Evolutionary conservation across 2,329 filamentous ascomycete genomes (phyloP).

Genomic region (Coniosporium tulheliwenetii): DNA sequence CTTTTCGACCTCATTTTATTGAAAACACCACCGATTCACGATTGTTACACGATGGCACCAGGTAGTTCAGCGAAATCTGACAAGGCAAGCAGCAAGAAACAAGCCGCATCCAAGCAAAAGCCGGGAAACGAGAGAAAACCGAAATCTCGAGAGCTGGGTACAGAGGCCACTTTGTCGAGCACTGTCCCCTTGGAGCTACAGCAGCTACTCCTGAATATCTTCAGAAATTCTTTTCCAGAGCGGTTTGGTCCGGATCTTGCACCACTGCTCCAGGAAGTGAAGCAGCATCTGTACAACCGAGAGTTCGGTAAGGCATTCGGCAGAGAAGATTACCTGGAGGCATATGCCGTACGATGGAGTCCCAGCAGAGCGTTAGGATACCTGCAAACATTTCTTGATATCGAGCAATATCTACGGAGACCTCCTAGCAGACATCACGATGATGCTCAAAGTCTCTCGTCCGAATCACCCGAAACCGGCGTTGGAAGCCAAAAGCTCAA

Average conservation of each 20-base stretch:
- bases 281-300: conserved; percentile 69
- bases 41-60: no score
- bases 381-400: conserved; percentile 36
- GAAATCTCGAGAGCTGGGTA: no score
- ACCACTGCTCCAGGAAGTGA: conserved; percentile 60
- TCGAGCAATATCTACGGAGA: conserved; percentile 10
- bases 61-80: no score
- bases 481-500: conserved; percentile 9
- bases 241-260: conserved; percentile 29
- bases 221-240: conserved; percentile 46
- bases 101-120: no score
- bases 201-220: conserved; percentile 59
- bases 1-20: no score
- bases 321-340: conserved; percentile 52
- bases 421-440: no score
- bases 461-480: not conserved
- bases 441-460: no score
- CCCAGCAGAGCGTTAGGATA: conserved; percentile 75
- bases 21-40: not conserved
- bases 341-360: conserved; percentile 85
- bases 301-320: conserved; percentile 75
- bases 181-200: conserved; percentile 38
- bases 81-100: no score
- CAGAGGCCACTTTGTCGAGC: no score
- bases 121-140: no score